A percentile compares a stretch with the other conserved stretches of the same genome.
These are phyloP conservation scores for Blastocystis sp. DNA, from an alignment of 352 stramenopile species.

Conservation along the genomic window DNA sequence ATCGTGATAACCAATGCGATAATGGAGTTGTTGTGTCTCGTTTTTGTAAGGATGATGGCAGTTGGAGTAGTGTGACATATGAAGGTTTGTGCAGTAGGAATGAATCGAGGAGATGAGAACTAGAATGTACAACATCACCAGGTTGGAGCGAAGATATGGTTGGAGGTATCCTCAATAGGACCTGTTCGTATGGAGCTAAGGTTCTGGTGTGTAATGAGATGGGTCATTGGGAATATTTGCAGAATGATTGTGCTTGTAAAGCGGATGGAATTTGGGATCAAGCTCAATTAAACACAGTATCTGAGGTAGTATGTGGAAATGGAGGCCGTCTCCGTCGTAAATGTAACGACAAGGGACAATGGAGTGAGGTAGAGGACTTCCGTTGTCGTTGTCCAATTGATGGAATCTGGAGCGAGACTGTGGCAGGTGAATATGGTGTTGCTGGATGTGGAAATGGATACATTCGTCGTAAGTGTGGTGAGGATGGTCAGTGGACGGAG, in stretches of 20 bases:
- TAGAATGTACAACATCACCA: background rate
- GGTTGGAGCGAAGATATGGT: constrained; percentile 29
- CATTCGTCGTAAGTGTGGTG: background rate
- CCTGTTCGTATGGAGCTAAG: background rate
- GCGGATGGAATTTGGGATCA: constrained; percentile 33
- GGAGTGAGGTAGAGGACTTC: constrained; percentile 46
- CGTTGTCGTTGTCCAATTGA: constrained; percentile 25
- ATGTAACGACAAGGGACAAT: background rate
- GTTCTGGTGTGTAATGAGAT: constrained; percentile 10
- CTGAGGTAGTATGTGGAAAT: background rate
- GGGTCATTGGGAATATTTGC: constrained; percentile 21
- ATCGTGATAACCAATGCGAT: constrained; percentile 33
- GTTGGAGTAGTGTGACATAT: constrained; percentile 9
- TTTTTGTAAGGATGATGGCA: background rate
- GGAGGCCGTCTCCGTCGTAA: background rate
- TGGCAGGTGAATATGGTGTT: background rate
- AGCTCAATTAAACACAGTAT: background rate
- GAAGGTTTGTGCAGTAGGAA: background rate
- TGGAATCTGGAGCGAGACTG: constrained; percentile 33
- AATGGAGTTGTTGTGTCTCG: constrained; percentile 19
- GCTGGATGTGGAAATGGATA: constrained; percentile 42
- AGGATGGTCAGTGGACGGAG: constrained; percentile 56
- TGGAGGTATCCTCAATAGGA: background rate
- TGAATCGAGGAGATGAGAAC: background rate
- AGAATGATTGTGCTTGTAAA: constrained; percentile 16